These are phyloP conservation scores for Scutellaria baicalensis DNA, from an alignment of 257 asterid genomes.

Conservation along the genomic window DNA sequence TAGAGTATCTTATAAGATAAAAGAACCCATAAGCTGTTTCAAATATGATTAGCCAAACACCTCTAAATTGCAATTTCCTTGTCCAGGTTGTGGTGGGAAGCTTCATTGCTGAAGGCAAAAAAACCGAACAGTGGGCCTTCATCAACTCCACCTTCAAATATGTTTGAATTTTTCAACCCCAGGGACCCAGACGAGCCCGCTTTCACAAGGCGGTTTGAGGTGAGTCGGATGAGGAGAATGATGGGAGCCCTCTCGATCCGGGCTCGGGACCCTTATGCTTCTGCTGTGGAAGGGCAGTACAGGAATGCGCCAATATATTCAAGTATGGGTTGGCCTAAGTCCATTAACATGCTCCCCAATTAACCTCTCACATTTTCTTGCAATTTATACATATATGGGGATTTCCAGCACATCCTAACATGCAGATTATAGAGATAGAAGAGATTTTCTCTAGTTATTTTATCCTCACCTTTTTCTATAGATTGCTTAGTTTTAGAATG, in stretches of 20 bases:
- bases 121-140: slow-evolving; percentile 36
- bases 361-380: background rate
- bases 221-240: slow-evolving; percentile 49
- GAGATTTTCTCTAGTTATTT: no score
- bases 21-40: no score
- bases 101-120: slow-evolving; percentile 79
- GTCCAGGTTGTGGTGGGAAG: slow-evolving; percentile 81
- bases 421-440: no score
- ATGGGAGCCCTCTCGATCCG: slow-evolving; percentile 30
- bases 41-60: no score
- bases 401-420: background rate
- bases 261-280: slow-evolving; percentile 28
- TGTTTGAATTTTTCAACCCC: slow-evolving; percentile 58
- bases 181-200: slow-evolving; percentile 38
- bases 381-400: background rate
- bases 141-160: slow-evolving; percentile 35
- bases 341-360: slow-evolving; percentile 46
- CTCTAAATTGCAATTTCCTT: background rate
- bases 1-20: no score
- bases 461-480: background rate
- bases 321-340: slow-evolving; percentile 59
- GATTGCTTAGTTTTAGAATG: background rate
- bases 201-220: slow-evolving; percentile 70
- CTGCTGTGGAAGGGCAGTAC: slow-evolving; percentile 40
- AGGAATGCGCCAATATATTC: slow-evolving; percentile 44